A percentile compares a stretch with the other conserved stretches of the same genome.
Evolutionary conservation across 345 rosid species (phyloP).

Genomic region (Bretschneidera sinensis): DNA sequence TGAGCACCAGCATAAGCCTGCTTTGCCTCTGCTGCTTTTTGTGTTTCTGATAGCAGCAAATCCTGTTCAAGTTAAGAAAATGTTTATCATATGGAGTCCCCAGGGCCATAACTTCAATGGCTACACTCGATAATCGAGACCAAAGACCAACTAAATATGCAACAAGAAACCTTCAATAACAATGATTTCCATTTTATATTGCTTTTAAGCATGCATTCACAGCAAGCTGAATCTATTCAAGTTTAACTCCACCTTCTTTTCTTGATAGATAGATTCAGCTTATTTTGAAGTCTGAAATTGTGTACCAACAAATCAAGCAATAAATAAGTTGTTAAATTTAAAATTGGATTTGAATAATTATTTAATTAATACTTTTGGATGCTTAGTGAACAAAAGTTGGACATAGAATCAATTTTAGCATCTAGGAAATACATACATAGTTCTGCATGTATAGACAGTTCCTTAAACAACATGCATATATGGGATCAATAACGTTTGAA

Average conservation of each 20-base stretch:
- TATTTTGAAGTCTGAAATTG: too few species aligned
- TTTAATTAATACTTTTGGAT: not conserved
- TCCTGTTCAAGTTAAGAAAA: conserved; percentile 38
- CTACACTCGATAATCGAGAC: not conserved
- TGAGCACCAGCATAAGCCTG: conserved; percentile 41
- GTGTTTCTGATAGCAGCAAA: conserved; percentile 46
- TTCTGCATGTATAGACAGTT: not conserved
- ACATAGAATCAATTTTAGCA: conserved; percentile 11
- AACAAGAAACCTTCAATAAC: not conserved
- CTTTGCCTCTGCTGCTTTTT: conserved; percentile 58
- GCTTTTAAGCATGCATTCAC: not conserved
- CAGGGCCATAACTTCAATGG: conserved; percentile 4
- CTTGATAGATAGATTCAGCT: too few species aligned
- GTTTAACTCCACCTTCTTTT: too few species aligned
- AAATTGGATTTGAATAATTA: too few species aligned
- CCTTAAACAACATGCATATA: not conserved
- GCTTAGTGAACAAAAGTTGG: not conserved
- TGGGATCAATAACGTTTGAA: not conserved
- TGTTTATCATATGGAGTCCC: conserved; percentile 8
- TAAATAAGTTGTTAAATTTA: too few species aligned
- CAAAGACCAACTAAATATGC: conserved; percentile 1
- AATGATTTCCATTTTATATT: not conserved
- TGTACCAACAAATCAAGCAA: too few species aligned
- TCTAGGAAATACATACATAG: not conserved
- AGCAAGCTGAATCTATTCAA: not conserved